These are phyloP conservation scores for Dionaea muscipula DNA, from an alignment of 179 eudicot species.

Conservation along the genomic window DNA sequence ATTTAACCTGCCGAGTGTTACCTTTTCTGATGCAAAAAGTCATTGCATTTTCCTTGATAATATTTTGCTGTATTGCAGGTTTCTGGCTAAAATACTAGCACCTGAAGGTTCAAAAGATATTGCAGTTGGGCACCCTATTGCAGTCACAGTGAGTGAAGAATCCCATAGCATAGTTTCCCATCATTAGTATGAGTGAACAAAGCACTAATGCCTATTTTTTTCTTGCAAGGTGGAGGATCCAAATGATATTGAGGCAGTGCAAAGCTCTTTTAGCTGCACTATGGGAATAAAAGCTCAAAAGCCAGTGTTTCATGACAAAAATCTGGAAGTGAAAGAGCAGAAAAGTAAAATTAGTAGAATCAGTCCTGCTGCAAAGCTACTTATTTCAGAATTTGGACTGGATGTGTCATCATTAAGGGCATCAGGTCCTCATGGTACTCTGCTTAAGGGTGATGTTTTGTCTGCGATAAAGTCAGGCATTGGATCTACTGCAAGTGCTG, in stretches of 20 bases:
- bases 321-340: slow-evolving; percentile 24
- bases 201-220: neutral
- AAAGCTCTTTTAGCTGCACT: slow-evolving; percentile 22
- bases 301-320: slow-evolving; percentile 25
- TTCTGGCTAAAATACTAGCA: slow-evolving; percentile 72
- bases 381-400: slow-evolving; percentile 59
- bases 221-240: slow-evolving; percentile 67
- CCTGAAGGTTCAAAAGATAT: slow-evolving; percentile 85
- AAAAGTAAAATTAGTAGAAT: slow-evolving; percentile 44
- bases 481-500: slow-evolving; percentile 34
- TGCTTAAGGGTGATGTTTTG: slow-evolving; percentile 86
- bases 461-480: slow-evolving; percentile 68
- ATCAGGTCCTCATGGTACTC: slow-evolving; percentile 93
- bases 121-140: slow-evolving; percentile 80
- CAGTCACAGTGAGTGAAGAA: slow-evolving; percentile 58
- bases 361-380: slow-evolving; percentile 87
- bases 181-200: neutral
- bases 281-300: slow-evolving; percentile 33
- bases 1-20: too few species aligned
- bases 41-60: neutral
- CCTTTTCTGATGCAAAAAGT: too few species aligned
- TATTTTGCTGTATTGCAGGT: slow-evolving; percentile 27
- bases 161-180: neutral
- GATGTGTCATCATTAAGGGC: slow-evolving; percentile 60
- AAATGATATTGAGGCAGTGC: slow-evolving; percentile 59